phyloP scores from a whole-genome alignment of 2,329 filamentous ascomycete species.

The Paecilomyces sp. region DNA sequence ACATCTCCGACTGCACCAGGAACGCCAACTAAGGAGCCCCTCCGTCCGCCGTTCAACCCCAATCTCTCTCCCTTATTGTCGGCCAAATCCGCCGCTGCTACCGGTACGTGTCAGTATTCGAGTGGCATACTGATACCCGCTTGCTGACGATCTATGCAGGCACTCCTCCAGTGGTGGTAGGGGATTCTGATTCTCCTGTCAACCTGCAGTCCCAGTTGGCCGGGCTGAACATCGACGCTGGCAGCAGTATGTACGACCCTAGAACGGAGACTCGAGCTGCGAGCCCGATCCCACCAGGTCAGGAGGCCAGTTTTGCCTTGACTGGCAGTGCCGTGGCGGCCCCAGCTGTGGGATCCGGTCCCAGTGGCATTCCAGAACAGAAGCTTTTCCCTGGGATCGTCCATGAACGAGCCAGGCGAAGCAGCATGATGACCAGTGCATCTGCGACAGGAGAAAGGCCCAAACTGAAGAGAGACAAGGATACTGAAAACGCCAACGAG shows the following conservation, averaged over 20 bases:
- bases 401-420: constrained; percentile 28
- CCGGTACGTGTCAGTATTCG: not conserved
- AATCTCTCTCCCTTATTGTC: not conserved
- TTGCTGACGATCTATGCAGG: not conserved
- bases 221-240: not conserved
- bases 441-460: not conserved
- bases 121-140: constrained; percentile 1
- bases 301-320: constrained; percentile 1
- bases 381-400: constrained; percentile 38
- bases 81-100: not conserved
- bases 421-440: constrained; percentile 10
- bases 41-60: not conserved
- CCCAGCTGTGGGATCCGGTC: constrained; percentile 4
- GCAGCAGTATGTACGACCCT: not conserved
- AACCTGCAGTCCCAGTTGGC: not conserved
- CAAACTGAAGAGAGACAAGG: not conserved
- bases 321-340: constrained; percentile 1
- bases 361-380: constrained; percentile 23
- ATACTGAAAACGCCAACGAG: not conserved
- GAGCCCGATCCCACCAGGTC: not conserved
- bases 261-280: not conserved
- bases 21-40: not conserved
- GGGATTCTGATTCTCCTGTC: not conserved
- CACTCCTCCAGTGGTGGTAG: not conserved
- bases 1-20: not conserved